Evolutionary conservation across 163 green algal species (phyloP), one percentile per base, ranked within the genome.

Genomic region (Prototheca stagnorum): DNA sequence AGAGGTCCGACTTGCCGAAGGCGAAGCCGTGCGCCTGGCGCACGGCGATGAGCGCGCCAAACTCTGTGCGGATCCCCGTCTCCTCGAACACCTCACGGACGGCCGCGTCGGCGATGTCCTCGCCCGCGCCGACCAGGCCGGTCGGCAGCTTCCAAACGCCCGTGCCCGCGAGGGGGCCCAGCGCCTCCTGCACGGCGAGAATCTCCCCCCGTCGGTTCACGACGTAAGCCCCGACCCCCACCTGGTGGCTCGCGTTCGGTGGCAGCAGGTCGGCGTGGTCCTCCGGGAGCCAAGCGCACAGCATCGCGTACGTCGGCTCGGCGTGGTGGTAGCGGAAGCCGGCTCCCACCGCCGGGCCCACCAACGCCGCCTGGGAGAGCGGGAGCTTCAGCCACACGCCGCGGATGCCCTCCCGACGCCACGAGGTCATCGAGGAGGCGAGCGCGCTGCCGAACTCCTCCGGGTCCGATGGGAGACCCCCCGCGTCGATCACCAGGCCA

Each of bases 141-240:
- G 81, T 92, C n/a, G 73, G 72, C 62, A 92, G 80, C 61, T 92
- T 91, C 81, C 81, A 92, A 2, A 90, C 57, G 22, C 64, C 61
- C 33, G 53, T 57, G 5, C 76, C 76, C 5, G 62, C 61, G 23
- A 91, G 56, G 11, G 73, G 73, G 0, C 81, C 78, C 20, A 56
- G 59, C 1, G 37, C 39, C 62, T 92, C 81, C 49, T 89, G 76
- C 26, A 92, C 81, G 44, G 85, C 72, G n/a, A 92, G 65, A 44
- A 92, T 63, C 55, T 82, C 43, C 0, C 45, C 34, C 19, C 22
- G 20, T 7, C 47, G 47, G 50, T 92, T 81, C 6, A 86, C 39
- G 20, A 92, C 73, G 51, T 89, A 81, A 1, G 76, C 77, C 15
- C 81, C 81, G 17, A 92, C 64, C 1, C 81, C 81, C 1, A 89